phyloP scores from a whole-genome alignment of 768 basidiomycete genomes.

The Calocybe cyanea region DNA sequence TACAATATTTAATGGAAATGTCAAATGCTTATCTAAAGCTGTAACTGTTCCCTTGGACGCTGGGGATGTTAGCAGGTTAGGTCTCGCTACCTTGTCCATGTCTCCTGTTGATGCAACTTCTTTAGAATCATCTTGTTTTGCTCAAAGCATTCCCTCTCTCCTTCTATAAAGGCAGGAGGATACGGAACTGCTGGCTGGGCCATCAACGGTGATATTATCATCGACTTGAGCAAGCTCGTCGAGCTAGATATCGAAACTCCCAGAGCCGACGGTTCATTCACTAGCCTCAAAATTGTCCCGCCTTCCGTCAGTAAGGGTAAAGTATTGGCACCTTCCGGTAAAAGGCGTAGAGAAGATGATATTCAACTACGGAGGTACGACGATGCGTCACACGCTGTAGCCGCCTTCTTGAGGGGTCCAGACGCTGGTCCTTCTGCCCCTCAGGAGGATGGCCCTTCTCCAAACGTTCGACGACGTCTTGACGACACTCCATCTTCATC shows the following conservation, averaged over 20 bases:
- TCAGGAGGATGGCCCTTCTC: constrained; percentile 28
- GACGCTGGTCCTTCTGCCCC: constrained; percentile 20
- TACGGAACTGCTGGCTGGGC: constrained; percentile 92
- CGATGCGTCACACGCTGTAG: constrained; percentile 51
- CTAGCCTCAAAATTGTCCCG: constrained; percentile 56
- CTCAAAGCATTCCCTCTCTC: constrained; percentile 59
- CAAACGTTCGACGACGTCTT: constrained; percentile 31
- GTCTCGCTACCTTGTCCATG: constrained; percentile 11
- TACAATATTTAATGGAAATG: constrained; percentile 76
- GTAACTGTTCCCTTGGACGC: constrained; percentile 76
- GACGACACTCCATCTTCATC: constrained; percentile 13
- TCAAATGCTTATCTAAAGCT: constrained; percentile 54
- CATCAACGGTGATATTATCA: constrained; percentile 79
- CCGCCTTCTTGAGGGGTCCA: constrained; percentile 41
- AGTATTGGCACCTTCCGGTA: constrained; percentile 29
- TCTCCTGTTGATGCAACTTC: neutral
- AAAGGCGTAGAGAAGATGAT: constrained; percentile 59
- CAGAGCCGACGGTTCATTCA: constrained; percentile 48
- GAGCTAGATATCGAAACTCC: constrained; percentile 70
- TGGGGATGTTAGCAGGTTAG: constrained; percentile 77
- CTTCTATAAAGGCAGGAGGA: constrained; percentile 86
- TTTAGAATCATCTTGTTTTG: constrained; percentile 71
- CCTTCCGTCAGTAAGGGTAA: constrained; percentile 55
- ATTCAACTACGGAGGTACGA: constrained; percentile 47
- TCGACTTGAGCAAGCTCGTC: constrained; percentile 71